Percentiles rank a stretch among this genome's conserved stretches.
Conservation (phyloP, 2,329 filamentous ascomycete genomes). For the Beauveria scarabaeidicola region DNA sequence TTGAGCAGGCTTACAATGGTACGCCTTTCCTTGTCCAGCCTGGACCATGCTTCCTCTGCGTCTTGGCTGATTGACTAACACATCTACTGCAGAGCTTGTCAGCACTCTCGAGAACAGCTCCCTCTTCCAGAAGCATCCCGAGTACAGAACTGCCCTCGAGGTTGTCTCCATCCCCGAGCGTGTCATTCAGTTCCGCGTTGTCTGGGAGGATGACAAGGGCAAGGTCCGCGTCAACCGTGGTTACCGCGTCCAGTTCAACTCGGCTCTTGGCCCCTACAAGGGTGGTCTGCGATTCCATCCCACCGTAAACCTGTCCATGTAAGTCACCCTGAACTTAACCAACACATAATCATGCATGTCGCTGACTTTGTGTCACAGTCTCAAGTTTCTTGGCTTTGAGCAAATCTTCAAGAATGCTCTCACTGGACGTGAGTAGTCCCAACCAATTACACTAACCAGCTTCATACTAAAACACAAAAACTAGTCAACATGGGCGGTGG, state of each 20-base stretch:
- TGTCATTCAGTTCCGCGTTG: constrained; percentile 91
- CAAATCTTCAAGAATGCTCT: constrained; percentile 99
- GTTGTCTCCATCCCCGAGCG: constrained; percentile 90
- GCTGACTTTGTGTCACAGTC: constrained; percentile 40
- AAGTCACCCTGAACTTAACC: constrained; percentile 16
- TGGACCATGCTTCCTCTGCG: neutral
- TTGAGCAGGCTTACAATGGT: constrained; percentile 98
- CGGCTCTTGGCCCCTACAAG: constrained; percentile 94
- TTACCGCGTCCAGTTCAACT: constrained; percentile 98
- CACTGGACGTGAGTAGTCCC: constrained; percentile 65
- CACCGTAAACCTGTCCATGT: constrained; percentile 66
- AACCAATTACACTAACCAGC: neutral
- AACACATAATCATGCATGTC: neutral
- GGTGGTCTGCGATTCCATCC: constrained; percentile 94
- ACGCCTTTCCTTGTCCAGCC: constrained; percentile 13
- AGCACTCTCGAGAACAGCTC: constrained; percentile 90
- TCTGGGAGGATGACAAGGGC: constrained; percentile 93
- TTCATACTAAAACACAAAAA: constrained; percentile 12
- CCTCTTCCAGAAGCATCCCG: constrained; percentile 88
- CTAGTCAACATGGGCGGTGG: constrained; percentile 74
- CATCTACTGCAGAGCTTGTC: constrained; percentile 61
- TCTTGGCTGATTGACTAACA: neutral
- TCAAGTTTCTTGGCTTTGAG: constrained; percentile 99
- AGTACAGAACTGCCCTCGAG: constrained; percentile 84
- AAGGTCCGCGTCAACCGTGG: constrained; percentile 86